Conservation (phyloP, 352 stramenopile species). For the Globisporangium cederbergense region DNA sequence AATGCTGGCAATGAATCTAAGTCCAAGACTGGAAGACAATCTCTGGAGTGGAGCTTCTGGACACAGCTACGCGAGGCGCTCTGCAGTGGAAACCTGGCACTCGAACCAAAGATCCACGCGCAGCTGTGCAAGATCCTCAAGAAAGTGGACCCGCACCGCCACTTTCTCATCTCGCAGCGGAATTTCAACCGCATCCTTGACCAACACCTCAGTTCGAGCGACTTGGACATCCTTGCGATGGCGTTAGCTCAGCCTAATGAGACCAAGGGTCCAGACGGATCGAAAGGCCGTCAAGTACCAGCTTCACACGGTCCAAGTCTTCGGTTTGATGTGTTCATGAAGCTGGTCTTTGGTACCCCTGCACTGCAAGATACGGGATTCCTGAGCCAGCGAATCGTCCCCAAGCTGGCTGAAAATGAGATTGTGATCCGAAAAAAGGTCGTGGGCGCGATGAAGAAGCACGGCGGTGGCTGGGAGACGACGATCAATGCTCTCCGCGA, state of each 20-base stretch:
- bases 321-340: conserved; percentile 54
- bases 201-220: conserved; percentile 30
- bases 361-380: conserved; percentile 23
- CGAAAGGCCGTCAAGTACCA: neutral
- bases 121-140: conserved; percentile 51
- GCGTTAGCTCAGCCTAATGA: conserved; percentile 10
- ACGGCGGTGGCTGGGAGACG: conserved; percentile 14
- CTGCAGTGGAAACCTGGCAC: conserved; percentile 21
- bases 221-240: conserved; percentile 29
- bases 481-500: conserved; percentile 20
- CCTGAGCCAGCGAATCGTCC: conserved; percentile 14
- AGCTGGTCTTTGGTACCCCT: conserved; percentile 42
- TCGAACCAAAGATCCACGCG: conserved; percentile 31
- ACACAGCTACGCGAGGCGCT: conserved; percentile 27
- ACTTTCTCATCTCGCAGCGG: conserved; percentile 30
- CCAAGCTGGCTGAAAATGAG: conserved; percentile 23
- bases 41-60: conserved; percentile 40
- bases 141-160: conserved; percentile 39
- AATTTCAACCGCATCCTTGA: conserved; percentile 54
- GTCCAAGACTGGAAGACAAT: conserved; percentile 7
- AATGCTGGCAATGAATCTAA: neutral
- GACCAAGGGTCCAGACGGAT: neutral
- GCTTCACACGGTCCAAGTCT: conserved; percentile 10
- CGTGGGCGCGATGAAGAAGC: conserved; percentile 16
- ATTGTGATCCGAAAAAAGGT: conserved; percentile 14